Evolutionary conservation across 108 stramenopile genomes (phyloP).

Genomic region (Nannochloropsis oceanica): DNA sequence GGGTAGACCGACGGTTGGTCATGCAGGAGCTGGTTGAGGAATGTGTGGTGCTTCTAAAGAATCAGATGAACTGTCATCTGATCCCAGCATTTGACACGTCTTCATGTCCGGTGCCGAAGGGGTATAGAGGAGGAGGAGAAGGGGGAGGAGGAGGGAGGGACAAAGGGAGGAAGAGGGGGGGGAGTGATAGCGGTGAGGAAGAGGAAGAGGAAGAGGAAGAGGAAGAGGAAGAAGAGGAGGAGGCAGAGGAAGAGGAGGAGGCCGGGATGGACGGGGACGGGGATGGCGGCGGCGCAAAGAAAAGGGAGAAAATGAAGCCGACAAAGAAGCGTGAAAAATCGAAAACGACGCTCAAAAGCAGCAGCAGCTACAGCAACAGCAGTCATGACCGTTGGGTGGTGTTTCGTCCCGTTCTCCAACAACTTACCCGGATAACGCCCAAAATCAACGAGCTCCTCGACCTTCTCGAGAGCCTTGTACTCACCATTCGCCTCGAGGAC

Average conservation of each 20-base stretch:
- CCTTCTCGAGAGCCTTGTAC: constrained; percentile 10
- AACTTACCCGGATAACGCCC: neutral
- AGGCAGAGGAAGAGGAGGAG: neutral
- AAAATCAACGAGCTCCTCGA: constrained; percentile 15
- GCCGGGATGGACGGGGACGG: neutral
- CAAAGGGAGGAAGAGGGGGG: constrained; percentile 30
- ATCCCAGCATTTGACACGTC: constrained; percentile 44
- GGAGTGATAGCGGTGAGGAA: neutral
- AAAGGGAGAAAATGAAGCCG: neutral
- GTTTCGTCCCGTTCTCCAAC: neutral
- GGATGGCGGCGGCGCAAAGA: neutral
- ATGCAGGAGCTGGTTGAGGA: constrained; percentile 67
- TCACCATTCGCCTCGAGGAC: constrained; percentile 3
- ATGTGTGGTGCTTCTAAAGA: constrained; percentile 53
- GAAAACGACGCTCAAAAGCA: neutral
- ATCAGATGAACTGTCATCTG: constrained; percentile 52
- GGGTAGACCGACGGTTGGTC: constrained; percentile 56
- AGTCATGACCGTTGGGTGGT: neutral
- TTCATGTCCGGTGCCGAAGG: neutral
- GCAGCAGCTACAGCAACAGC: neutral
- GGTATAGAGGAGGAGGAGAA: neutral
- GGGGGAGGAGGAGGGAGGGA: neutral
- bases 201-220: neutral
- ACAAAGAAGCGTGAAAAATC: neutral
- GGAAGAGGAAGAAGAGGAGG: neutral